Evolutionary conservation across 2,329 filamentous ascomycete species (phyloP).

Genomic region (Xylaria sp.): DNA sequence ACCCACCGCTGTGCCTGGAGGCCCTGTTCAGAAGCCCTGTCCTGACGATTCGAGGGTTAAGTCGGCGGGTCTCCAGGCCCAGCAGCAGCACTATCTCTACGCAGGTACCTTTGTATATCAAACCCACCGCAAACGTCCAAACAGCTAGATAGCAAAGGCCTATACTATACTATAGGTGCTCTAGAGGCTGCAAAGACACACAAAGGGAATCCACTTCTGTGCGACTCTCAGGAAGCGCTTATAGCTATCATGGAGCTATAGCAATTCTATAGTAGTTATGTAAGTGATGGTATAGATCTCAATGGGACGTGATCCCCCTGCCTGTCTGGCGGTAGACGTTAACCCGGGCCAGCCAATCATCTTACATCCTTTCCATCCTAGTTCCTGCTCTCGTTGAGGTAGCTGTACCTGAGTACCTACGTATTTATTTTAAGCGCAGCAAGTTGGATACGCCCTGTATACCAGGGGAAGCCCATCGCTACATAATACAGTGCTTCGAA

Average conservation of each 20-base stretch:
- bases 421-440: neutral
- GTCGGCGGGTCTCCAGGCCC: neutral
- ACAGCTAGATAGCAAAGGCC: too few relatives aligned
- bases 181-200: too few relatives aligned
- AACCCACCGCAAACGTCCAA: too few relatives aligned
- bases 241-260: neutral
- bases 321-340: neutral
- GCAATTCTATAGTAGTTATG: neutral
- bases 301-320: neutral
- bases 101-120: too few relatives aligned
- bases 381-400: neutral
- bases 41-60: neutral
- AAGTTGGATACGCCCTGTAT: neutral
- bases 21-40: too few relatives aligned
- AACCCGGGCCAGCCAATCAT: conserved; percentile 33
- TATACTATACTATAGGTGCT: too few relatives aligned
- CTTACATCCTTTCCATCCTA: conserved; percentile 33
- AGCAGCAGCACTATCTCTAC: too few relatives aligned
- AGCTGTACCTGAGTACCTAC: too few relatives aligned
- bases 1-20: too few relatives aligned
- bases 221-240: too few relatives aligned
- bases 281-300: neutral
- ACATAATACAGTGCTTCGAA: neutral
- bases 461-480: neutral
- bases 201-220: too few relatives aligned